Base-by-base conservation (phyloP, 148 eudicot genomes). In the Vaccinium corymbosum region DNA sequence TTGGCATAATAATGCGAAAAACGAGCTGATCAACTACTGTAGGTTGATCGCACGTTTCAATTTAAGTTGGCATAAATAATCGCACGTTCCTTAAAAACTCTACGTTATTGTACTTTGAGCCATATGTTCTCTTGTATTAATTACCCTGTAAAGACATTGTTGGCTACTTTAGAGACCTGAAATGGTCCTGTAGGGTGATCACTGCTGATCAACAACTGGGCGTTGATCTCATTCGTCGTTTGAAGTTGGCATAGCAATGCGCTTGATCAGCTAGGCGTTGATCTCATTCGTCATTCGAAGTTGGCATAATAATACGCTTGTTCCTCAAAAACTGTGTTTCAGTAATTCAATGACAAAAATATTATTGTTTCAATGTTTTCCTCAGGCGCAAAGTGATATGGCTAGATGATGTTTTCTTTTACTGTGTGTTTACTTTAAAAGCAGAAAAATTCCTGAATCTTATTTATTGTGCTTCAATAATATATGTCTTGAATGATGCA, bases 1-100 rank as follows among this genome's bases (percentile, higher is more conserved):
- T 83, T 50, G 51, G 50, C 59, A 46, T 15, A 27, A 71, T 82
- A 71, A 82, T 71, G 70, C 51, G 51, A n/a, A 62, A 62, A n/a
- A 22, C n/a, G 3, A 62, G 73, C 38, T 27, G 73, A 68, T 68
- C 73, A 68, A 66, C 73, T 66, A 22, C 32, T 27, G 6, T 38
- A 68, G 3, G 73, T 68, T 68, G 73, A 27, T 68, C 73, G 7
- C 38, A 68, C 29, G 3, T 62, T n/a, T 27, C 32, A 25, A 25
- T 27, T 68, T 13, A 68, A 27, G 38, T 68, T 25, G 35, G 72
- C 72, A 66, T 22, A 35, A 66, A 66, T 66, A 66, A 66, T 66
- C 38, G 7, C 73, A 1, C 27, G 73, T 27, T 27, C 38, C 38
- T 66, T 68, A 68, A 27, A 29, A 68, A 27, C 66, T 27, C 32